Conservation (phyloP, 371 early-diverging fungal species). For the Rhizopus stolonifer region DNA sequence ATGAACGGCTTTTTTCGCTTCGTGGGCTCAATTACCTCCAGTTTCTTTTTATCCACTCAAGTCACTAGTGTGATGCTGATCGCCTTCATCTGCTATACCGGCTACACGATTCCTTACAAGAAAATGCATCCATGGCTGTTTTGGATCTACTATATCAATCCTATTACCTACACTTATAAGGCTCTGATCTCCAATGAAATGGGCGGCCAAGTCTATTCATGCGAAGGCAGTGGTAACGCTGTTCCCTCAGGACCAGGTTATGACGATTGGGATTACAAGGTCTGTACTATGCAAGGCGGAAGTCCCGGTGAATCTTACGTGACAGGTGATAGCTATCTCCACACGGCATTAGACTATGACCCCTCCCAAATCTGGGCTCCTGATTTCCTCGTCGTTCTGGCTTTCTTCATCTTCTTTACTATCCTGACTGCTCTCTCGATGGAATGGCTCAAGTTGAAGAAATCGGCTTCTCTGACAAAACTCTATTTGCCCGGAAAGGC, state of each 20-base stretch:
- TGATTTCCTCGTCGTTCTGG: conserved; percentile 32
- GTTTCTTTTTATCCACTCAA: conserved; percentile 57
- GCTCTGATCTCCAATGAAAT: conserved; percentile 74
- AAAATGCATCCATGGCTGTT: conserved; percentile 68
- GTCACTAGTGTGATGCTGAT: conserved; percentile 58
- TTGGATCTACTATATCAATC: conserved; percentile 75
- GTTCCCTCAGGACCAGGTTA: conserved; percentile 60
- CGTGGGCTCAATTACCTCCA: conserved; percentile 49
- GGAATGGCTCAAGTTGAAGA: conserved; percentile 46
- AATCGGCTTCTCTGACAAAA: conserved; percentile 45
- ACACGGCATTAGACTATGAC: conserved; percentile 50
- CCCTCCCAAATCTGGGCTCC: conserved; percentile 31
- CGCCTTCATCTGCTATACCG: conserved; percentile 59
- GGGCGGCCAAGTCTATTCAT: conserved; percentile 55
- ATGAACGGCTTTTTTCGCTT: conserved; percentile 49
- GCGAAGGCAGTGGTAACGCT: conserved; percentile 38
- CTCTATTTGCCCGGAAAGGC: conserved; percentile 43
- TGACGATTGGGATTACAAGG: conserved; percentile 52
- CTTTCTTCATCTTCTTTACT: conserved; percentile 44
- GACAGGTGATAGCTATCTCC: conserved; percentile 59
- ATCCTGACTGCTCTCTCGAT: conserved; percentile 37
- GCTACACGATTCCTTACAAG: conserved; percentile 62
- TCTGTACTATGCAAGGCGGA: conserved; percentile 61
- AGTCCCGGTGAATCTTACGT: conserved; percentile 51
- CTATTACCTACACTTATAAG: conserved; percentile 68